Evolutionary conservation across 108 stramenopile species (phyloP).

Genomic region (Cyclotella baltica): DNA sequence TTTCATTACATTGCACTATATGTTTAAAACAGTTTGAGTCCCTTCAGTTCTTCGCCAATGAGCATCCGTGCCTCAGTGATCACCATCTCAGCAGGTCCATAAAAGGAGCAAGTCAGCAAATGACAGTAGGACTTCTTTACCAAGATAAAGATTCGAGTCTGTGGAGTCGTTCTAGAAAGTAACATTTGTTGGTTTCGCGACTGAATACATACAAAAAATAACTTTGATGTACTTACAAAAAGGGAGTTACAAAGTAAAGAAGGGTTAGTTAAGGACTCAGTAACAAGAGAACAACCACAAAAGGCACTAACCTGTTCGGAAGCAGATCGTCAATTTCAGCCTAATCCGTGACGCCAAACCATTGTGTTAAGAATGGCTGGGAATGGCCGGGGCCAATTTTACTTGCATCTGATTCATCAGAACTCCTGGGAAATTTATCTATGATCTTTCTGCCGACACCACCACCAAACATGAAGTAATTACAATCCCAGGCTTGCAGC

Average conservation of each 20-base stretch:
- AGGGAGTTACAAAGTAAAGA: slow-evolving; percentile 39
- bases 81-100: not conserved
- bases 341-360: slow-evolving; percentile 57
- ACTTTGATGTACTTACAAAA: too few species aligned
- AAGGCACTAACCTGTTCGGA: too few species aligned
- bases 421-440: slow-evolving; percentile 45
- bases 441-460: slow-evolving; percentile 55
- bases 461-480: slow-evolving; percentile 61
- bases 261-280: too few species aligned
- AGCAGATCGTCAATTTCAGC: slow-evolving; percentile 38
- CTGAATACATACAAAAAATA: too few species aligned
- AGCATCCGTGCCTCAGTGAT: slow-evolving; percentile 26
- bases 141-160: too few species aligned
- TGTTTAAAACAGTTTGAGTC: slow-evolving; percentile 1
- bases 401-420: slow-evolving; percentile 22
- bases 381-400: slow-evolving; percentile 62
- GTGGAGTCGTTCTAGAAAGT: too few species aligned
- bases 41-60: slow-evolving; percentile 52
- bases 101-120: too few species aligned
- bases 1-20: too few species aligned
- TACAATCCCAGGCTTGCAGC: slow-evolving; percentile 52
- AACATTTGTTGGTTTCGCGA: too few species aligned
- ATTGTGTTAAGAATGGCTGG: slow-evolving; percentile 56
- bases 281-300: too few species aligned
- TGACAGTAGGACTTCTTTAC: too few species aligned